A percentile compares a stretch with the other conserved stretches of the same genome.
Evolutionary conservation across 805 yeast genomes (phyloP).

Genomic region (Saccharomycopsis capsularis): DNA sequence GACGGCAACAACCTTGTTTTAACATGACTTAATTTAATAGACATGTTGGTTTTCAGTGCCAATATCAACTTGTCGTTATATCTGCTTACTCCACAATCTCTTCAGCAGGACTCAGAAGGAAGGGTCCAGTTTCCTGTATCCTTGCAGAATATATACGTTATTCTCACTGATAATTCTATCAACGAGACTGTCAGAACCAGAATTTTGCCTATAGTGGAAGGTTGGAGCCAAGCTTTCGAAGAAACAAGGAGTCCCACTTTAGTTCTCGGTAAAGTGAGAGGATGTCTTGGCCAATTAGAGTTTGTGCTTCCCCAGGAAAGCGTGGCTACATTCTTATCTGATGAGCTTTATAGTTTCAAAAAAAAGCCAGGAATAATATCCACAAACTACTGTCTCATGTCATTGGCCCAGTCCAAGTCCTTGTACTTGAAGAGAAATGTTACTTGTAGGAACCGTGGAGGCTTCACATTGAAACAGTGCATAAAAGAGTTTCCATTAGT

Average conservation of each 20-base stretch:
- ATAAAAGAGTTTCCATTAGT: background rate
- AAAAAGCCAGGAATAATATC: background rate
- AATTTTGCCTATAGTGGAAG: background rate
- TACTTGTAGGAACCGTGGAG: constrained; percentile 1
- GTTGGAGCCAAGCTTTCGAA: background rate
- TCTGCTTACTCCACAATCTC: background rate
- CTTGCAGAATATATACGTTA: background rate
- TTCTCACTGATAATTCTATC: background rate
- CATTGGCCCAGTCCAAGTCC: background rate
- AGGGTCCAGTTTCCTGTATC: background rate
- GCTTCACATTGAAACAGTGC: background rate
- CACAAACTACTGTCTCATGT: background rate
- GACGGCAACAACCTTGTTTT: background rate
- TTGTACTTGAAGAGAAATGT: background rate
- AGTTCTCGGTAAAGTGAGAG: too few species aligned
- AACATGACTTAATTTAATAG: background rate
- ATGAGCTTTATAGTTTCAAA: too few species aligned
- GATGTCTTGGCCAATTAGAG: too few species aligned
- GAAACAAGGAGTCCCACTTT: too few species aligned
- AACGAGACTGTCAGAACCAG: background rate
- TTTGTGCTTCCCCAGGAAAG: too few species aligned
- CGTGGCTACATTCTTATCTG: too few species aligned
- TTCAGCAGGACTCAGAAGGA: background rate
- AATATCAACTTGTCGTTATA: background rate
- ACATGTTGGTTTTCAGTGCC: background rate